A percentile compares a stretch with the other conserved stretches of the same genome.
Evolutionary conservation across 306 rosid genomes (phyloP).

Genomic region (Malus sieversii): DNA sequence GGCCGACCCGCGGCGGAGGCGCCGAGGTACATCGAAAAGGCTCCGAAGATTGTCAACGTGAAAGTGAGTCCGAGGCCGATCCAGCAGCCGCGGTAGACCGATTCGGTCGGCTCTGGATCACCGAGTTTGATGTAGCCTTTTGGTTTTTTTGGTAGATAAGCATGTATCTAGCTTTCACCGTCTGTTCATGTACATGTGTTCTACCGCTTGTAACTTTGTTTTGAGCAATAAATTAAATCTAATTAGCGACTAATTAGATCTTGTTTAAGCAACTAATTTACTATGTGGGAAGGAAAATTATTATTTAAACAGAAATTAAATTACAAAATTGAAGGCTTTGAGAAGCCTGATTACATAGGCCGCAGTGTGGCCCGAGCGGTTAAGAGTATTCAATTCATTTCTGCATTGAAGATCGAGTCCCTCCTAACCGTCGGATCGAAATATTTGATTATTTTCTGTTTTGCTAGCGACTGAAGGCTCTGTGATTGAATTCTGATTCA

Average conservation of each 20-base stretch:
- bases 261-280: neutral
- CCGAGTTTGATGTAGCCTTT: neutral
- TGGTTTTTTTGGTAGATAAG: neutral
- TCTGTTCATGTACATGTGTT: neutral
- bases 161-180: neutral
- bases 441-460: no score
- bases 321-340: slow-evolving; percentile 1
- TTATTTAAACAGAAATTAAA: neutral
- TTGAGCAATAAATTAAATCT: neutral
- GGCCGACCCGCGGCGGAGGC: slow-evolving; percentile 19
- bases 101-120: neutral
- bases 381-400: no score
- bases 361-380: no score
- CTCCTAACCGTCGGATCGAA: no score
- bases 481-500: neutral
- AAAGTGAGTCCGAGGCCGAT: slow-evolving; percentile 72
- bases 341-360: neutral
- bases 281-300: neutral
- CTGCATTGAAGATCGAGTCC: no score
- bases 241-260: neutral
- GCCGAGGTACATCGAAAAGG: slow-evolving; percentile 55
- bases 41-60: slow-evolving; percentile 52
- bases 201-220: neutral
- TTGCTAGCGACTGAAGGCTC: no score
- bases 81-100: slow-evolving; percentile 79